Evolutionary conservation across 306 rosid species (phyloP).

Genomic region (Rubus idaeus): DNA sequence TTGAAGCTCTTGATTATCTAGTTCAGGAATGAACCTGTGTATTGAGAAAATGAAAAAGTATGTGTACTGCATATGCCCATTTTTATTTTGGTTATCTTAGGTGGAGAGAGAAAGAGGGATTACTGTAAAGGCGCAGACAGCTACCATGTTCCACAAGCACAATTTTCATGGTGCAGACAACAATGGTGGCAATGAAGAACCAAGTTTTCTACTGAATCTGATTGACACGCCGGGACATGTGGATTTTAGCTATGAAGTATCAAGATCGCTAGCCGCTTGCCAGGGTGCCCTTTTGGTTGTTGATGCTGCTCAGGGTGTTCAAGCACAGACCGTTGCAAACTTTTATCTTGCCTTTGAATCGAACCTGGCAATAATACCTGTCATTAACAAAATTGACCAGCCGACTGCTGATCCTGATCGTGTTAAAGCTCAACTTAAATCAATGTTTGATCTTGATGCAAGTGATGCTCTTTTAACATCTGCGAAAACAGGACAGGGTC

Average conservation of each 20-base stretch:
- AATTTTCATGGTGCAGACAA: constrained; percentile 25
- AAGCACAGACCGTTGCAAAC: constrained; percentile 93
- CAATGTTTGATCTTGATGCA: constrained; percentile 90
- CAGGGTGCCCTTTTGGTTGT: constrained; percentile 92
- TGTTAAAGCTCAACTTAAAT: constrained; percentile 75
- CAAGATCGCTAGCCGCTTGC: constrained; percentile 93
- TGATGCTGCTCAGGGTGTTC: constrained; percentile 96
- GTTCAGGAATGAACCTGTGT: not conserved
- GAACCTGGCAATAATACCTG: constrained; percentile 67
- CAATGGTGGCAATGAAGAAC: constrained; percentile 35
- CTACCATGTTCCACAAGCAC: constrained; percentile 82
- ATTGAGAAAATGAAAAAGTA: not conserved
- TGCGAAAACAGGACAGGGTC: constrained; percentile 94
- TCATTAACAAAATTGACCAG: constrained; percentile 91
- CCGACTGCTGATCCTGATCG: constrained; percentile 91
- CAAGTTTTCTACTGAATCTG: constrained; percentile 60
- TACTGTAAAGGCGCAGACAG: constrained; percentile 95
- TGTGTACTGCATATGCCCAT: not conserved
- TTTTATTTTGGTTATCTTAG: constrained; percentile 42
- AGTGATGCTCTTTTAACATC: constrained; percentile 79
- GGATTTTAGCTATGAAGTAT: constrained; percentile 90
- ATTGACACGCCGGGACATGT: constrained; percentile 95
- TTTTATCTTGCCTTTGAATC: constrained; percentile 89
- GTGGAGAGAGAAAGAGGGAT: constrained; percentile 96
- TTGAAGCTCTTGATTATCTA: not conserved